Conservation (phyloP, 805 yeast genomes). For the Ogataea allantospora region DNA sequence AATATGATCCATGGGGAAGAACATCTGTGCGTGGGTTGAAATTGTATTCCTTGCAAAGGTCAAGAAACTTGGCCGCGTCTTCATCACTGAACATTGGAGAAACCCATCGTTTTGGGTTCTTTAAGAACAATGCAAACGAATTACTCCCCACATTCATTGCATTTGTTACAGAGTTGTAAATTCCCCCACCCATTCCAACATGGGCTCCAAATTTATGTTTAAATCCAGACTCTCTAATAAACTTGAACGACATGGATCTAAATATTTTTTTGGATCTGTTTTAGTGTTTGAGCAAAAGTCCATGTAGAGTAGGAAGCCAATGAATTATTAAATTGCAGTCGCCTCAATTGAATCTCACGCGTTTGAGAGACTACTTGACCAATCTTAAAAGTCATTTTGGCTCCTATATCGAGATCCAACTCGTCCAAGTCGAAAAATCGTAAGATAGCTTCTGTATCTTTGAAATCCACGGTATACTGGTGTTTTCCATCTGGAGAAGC, state of each 20-base stretch:
- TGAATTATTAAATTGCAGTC: slow-evolving; percentile 1
- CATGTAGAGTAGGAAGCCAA: slow-evolving; percentile 6
- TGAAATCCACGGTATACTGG: slow-evolving; percentile 5
- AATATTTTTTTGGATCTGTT: slow-evolving; percentile 23
- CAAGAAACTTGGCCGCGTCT: slow-evolving; percentile 65
- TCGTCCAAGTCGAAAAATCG: slow-evolving; percentile 5
- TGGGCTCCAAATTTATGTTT: slow-evolving; percentile 81
- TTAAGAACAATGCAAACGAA: slow-evolving; percentile 86
- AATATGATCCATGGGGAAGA: slow-evolving; percentile 92
- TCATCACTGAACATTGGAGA: slow-evolving; percentile 70
- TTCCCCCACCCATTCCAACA: slow-evolving; percentile 78
- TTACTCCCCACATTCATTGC: slow-evolving; percentile 60
- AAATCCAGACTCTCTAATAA: slow-evolving; percentile 42
- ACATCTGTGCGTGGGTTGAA: slow-evolving; percentile 77
- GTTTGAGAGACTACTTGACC: neutral
- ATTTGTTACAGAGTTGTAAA: slow-evolving; percentile 37
- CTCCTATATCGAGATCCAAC: neutral
- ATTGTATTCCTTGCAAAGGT: slow-evolving; percentile 57
- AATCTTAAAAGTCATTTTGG: slow-evolving; percentile 1
- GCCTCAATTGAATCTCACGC: neutral
- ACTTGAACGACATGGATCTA: slow-evolving; percentile 28
- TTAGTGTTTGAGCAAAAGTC: slow-evolving; percentile 8
- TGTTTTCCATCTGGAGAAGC: slow-evolving; percentile 3
- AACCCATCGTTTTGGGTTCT: slow-evolving; percentile 89
- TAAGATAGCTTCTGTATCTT: slow-evolving; percentile 2